Evolutionary conservation across 495 filamentous ascomycete species (phyloP).

Genomic region (Tricharina praecox): DNA sequence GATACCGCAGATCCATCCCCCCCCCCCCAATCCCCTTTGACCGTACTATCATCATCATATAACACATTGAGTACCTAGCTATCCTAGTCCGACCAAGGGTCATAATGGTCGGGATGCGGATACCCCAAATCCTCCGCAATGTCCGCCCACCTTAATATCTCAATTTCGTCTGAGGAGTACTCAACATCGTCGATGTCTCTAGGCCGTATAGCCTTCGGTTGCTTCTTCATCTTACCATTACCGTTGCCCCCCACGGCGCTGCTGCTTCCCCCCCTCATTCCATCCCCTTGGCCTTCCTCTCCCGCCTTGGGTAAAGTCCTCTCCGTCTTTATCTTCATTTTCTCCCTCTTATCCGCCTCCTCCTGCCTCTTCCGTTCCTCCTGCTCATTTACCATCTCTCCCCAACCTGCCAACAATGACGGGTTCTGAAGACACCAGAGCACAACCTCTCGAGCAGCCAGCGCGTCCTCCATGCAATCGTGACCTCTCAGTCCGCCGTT

Average conservation of each 20-base stretch:
- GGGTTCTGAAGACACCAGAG: slow-evolving; percentile 29
- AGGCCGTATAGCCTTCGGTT: neutral
- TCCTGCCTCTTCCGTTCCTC: slow-evolving; percentile 8
- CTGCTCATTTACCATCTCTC: slow-evolving; percentile 4
- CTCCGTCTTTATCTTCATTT: slow-evolving; percentile 9
- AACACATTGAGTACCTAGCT: too few relatives aligned
- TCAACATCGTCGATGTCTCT: neutral
- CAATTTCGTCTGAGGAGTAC: neutral
- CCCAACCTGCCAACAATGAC: neutral
- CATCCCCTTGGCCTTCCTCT: slow-evolving; percentile 6
- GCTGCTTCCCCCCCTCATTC: neutral
- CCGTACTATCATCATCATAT: too few relatives aligned
- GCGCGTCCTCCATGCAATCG: slow-evolving; percentile 30
- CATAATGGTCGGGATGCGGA: neutral
- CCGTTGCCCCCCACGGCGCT: too few relatives aligned
- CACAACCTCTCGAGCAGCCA: slow-evolving; percentile 30
- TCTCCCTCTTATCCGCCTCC: slow-evolving; percentile 7
- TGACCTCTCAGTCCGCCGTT: slow-evolving; percentile 25
- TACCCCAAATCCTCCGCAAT: neutral
- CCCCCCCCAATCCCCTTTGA: too few relatives aligned
- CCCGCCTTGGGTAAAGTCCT: slow-evolving; percentile 7
- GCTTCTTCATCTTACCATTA: too few relatives aligned
- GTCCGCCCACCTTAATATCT: neutral
- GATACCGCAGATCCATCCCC: too few relatives aligned
- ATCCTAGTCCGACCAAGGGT: neutral